Conservation (phyloP, 1,284 basidiomycete species). For the Marasmius oreades region DNA sequence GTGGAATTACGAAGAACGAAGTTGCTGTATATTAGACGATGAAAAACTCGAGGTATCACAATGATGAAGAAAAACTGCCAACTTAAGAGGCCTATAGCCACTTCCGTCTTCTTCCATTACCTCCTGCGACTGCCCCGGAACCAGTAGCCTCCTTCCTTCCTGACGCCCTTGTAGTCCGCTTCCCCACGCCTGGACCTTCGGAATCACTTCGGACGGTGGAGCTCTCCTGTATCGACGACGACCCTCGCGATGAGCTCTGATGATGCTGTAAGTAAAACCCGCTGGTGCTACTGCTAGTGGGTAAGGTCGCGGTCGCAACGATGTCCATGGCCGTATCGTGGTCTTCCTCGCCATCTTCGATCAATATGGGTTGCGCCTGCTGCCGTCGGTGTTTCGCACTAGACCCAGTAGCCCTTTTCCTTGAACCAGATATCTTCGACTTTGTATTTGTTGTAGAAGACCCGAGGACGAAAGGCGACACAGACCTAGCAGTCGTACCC, state of each 20-base stretch:
- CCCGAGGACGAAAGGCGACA: neutral
- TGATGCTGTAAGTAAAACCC: neutral
- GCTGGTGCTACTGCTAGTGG: neutral
- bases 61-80: too few species aligned
- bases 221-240: neutral
- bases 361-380: neutral
- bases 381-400: neutral
- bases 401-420: neutral
- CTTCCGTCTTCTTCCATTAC: conserved; percentile 1
- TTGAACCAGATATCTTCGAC: neutral
- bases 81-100: neutral
- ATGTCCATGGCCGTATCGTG: neutral
- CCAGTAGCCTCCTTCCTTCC: conserved; percentile 6
- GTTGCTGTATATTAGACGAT: too few species aligned
- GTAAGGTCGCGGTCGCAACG: neutral
- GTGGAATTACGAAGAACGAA: too few species aligned
- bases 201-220: neutral
- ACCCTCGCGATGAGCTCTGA: neutral
- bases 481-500: neutral
- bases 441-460: neutral
- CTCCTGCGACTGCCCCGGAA: neutral
- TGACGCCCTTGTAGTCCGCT: neutral
- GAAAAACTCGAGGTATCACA: too few species aligned
- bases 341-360: neutral
- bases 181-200: neutral